These are phyloP conservation scores for Ogataea haglerorum DNA, from an alignment of 805 yeast genomes.

Conservation along the genomic window DNA sequence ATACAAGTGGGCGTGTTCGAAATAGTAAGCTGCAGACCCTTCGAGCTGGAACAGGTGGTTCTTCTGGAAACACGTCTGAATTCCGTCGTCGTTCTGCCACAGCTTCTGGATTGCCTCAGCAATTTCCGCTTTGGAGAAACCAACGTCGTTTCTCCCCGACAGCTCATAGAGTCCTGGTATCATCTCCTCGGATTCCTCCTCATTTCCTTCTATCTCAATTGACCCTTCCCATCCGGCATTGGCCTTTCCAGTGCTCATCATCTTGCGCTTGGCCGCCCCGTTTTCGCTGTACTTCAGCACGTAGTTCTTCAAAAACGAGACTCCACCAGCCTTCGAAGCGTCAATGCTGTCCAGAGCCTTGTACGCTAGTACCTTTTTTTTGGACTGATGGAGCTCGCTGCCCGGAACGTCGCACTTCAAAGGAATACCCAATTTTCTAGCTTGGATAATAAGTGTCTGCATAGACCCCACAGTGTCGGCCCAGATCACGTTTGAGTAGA, in stretches of 20 bases:
- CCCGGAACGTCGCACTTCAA: conserved; percentile 62
- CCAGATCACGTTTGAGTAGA: conserved; percentile 88
- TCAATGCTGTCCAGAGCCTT: conserved; percentile 61
- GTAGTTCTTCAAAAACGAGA: conserved; percentile 58
- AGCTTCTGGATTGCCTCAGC: conserved; percentile 67
- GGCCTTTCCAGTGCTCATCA: conserved; percentile 54
- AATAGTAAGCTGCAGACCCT: conserved; percentile 76
- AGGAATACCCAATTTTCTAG: conserved; percentile 58
- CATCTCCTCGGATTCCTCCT: conserved; percentile 14
- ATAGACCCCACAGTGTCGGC: conserved; percentile 83
- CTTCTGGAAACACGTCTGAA: conserved; percentile 51
- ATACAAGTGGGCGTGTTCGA: conserved; percentile 66
- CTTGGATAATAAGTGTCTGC: conserved; percentile 74
- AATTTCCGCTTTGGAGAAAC: conserved; percentile 43
- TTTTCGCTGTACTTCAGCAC: conserved; percentile 58
- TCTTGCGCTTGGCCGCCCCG: conserved; percentile 47
- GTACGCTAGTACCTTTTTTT: conserved; percentile 50
- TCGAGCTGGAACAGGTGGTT: conserved; percentile 83
- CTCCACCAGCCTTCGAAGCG: conserved; percentile 64
- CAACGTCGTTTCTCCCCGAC: conserved; percentile 2
- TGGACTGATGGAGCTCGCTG: conserved; percentile 43
- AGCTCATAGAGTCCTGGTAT: conserved; percentile 17
- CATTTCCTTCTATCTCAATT: conserved; percentile 7
- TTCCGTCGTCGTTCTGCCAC: conserved; percentile 72
- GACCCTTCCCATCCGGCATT: conserved; percentile 33